Evolutionary conservation across 2,329 filamentous ascomycete genomes (phyloP).

Genomic region (Parascedosporium putredinis): DNA sequence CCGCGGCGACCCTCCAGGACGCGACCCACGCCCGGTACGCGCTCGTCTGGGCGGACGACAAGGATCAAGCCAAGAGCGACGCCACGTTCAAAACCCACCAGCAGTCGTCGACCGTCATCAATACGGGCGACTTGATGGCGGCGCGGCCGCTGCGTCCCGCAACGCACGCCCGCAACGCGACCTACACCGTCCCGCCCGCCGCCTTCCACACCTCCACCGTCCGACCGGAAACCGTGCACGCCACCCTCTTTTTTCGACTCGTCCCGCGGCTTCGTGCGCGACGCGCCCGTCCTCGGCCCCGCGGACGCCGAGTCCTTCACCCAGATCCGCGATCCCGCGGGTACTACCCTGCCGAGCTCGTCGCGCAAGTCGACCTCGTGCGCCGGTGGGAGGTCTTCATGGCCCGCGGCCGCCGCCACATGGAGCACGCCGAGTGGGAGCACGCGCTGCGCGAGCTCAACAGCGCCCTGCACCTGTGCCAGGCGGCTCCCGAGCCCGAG

Average conservation of each 20-base stretch:
- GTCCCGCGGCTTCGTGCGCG: conserved; percentile 18
- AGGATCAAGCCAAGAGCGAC: conserved; percentile 9
- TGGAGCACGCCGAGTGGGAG: conserved; percentile 14
- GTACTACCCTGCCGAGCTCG: conserved; percentile 13
- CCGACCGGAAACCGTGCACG: conserved; percentile 18
- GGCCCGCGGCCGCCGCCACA: conserved; percentile 11
- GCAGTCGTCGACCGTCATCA: conserved; percentile 17
- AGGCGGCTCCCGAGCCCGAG: too few species aligned
- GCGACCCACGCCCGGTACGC: conserved; percentile 21
- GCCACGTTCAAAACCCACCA: conserved; percentile 17
- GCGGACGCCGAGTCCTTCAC: conserved; percentile 13
- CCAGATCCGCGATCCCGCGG: conserved; percentile 14
- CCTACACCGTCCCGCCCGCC: conserved; percentile 20
- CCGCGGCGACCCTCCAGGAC: conserved; percentile 6
- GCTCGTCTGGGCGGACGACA: conserved; percentile 18
- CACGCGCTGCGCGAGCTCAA: conserved; percentile 14
- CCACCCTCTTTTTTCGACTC: conserved; percentile 27
- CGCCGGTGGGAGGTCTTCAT: conserved; percentile 14
- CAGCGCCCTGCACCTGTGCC: conserved; percentile 16
- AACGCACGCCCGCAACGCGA: conserved; percentile 10
- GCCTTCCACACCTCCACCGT: conserved; percentile 21
- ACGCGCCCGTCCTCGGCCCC: conserved; percentile 22
- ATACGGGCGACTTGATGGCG: conserved; percentile 16
- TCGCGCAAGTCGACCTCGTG: conserved; percentile 12
- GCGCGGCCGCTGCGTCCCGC: conserved; percentile 11